phyloP scores from a whole-genome alignment of 2,329 filamentous ascomycete genomes.

The Curvularia hawaiiensis region DNA sequence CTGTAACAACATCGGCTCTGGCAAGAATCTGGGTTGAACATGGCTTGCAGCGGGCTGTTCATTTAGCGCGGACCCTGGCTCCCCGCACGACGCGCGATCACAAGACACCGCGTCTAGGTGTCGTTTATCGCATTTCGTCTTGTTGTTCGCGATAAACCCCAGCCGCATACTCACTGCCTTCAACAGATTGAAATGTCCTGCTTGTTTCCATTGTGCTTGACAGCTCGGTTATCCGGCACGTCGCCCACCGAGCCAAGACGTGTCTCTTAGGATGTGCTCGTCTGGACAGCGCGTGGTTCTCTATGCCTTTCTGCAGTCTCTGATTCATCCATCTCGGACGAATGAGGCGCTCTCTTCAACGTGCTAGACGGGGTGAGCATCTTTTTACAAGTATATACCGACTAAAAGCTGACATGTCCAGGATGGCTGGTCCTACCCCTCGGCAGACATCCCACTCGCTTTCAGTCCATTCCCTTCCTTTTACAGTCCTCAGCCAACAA shows the following conservation, averaged over 20 bases:
- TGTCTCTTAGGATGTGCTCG: slow-evolving; percentile 14
- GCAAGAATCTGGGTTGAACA: background rate
- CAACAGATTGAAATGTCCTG: background rate
- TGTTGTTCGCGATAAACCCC: background rate
- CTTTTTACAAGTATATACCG: too few species aligned
- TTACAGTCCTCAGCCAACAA: slow-evolving; percentile 11
- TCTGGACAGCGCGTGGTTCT: slow-evolving; percentile 6
- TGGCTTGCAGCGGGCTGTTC: background rate
- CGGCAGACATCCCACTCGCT: slow-evolving; percentile 26
- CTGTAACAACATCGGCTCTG: too few species aligned
- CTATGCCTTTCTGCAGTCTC: background rate
- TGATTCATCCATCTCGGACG: slow-evolving; percentile 5
- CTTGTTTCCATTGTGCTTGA: background rate
- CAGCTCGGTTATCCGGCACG: slow-evolving; percentile 12
- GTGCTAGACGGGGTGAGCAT: slow-evolving; percentile 26
- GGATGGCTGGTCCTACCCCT: slow-evolving; percentile 40
- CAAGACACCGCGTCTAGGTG: background rate
- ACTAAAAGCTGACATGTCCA: slow-evolving; percentile 16
- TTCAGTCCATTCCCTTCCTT: slow-evolving; percentile 21
- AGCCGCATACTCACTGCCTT: background rate
- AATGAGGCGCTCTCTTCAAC: slow-evolving; percentile 36
- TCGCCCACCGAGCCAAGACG: slow-evolving; percentile 26
- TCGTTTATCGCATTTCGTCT: background rate
- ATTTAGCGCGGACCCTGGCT: background rate
- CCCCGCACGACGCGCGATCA: background rate